These are phyloP conservation scores for Rusavskia elegans DNA, from an alignment of 495 filamentous ascomycete genomes.

Conservation along the genomic window DNA sequence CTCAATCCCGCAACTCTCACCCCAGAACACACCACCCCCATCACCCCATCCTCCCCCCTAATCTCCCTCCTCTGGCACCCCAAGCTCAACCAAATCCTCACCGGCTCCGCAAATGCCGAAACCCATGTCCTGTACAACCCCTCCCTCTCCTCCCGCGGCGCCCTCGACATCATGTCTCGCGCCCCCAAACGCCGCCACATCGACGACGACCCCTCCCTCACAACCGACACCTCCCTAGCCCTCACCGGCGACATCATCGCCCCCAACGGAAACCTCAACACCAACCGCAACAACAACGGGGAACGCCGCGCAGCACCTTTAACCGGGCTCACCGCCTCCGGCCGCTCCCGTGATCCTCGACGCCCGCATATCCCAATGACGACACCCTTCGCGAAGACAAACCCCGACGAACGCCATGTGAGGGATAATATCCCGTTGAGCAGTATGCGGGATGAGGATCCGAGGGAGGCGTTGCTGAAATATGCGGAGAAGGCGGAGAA, in stretches of 20 bases:
- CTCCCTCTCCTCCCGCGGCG: conserved; percentile 59
- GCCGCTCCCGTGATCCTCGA: conserved; percentile 59
- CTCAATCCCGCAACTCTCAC: conserved; percentile 79
- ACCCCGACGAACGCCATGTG: conserved; percentile 83
- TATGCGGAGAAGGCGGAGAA: conserved; percentile 91
- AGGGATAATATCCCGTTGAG: conserved; percentile 75
- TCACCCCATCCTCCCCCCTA: conserved; percentile 68
- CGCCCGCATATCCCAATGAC: conserved; percentile 66
- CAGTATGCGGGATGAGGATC: conserved; percentile 94
- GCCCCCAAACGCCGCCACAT: conserved; percentile 89
- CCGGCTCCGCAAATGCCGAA: conserved; percentile 78
- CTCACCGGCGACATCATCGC: conserved; percentile 72
- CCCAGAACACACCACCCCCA: conserved; percentile 67
- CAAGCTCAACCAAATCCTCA: conserved; percentile 90
- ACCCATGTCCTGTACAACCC: conserved; percentile 87
- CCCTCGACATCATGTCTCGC: conserved; percentile 77
- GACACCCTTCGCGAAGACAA: conserved; percentile 82
- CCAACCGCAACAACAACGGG: conserved; percentile 27
- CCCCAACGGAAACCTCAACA: conserved; percentile 36
- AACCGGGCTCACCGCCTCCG: conserved; percentile 63
- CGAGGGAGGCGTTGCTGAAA: conserved; percentile 80
- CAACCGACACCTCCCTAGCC: conserved; percentile 62
- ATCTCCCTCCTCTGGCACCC: conserved; percentile 83
- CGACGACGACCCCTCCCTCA: conserved; percentile 76
- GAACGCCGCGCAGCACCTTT: conserved; percentile 31